Evolutionary conservation across 805 yeast species (phyloP).

Genomic region (Maudiozyma turicensis): DNA sequence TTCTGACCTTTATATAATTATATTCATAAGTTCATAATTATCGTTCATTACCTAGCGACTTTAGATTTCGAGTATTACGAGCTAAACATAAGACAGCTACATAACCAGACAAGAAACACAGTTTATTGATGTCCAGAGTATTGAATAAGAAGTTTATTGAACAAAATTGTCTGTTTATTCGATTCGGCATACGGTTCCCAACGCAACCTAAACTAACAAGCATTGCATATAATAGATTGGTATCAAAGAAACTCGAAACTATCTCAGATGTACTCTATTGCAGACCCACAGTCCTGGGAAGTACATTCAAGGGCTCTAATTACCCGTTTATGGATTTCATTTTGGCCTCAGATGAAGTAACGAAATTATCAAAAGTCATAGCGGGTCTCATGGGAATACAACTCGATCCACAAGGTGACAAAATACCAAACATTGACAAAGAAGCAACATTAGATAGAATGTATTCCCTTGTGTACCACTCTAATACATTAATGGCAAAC

Average conservation of each 20-base stretch:
- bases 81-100: too few species aligned
- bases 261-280: constrained; percentile 2
- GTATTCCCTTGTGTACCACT: too few species aligned
- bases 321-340: background rate
- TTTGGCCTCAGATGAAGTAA: constrained; percentile 1
- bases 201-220: background rate
- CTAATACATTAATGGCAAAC: too few species aligned
- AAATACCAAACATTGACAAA: too few species aligned
- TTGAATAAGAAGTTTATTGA: background rate
- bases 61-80: too few species aligned
- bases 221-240: background rate
- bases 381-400: background rate
- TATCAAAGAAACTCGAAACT: background rate
- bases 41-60: too few species aligned
- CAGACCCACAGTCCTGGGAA: background rate
- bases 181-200: background rate
- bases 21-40: too few species aligned
- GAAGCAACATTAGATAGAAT: too few species aligned
- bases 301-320: background rate
- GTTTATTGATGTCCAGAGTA: background rate
- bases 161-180: constrained; percentile 1
- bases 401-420: background rate
- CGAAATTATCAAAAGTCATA: background rate
- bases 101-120: too few species aligned
- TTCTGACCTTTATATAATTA: too few species aligned